phyloP scores from a whole-genome alignment of 169 alveolate genomes.

The Cystoisospora suis region DNA sequence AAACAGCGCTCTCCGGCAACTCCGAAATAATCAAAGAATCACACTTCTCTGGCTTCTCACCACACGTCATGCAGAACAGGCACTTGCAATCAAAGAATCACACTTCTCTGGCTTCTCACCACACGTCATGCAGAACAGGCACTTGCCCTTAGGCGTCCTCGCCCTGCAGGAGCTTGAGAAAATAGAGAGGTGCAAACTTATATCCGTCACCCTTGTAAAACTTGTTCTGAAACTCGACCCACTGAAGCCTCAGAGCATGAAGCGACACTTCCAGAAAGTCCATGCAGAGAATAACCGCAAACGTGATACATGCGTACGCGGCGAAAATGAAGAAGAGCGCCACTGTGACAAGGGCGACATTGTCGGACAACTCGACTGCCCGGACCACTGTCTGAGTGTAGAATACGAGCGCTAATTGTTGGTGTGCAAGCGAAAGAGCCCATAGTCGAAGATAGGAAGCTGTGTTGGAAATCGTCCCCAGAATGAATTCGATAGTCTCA shows the following conservation, averaged over 20 bases:
- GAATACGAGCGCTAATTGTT: slow-evolving; percentile 89
- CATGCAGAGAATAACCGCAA: slow-evolving; percentile 97
- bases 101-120: no score
- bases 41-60: no score
- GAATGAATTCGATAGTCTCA: slow-evolving; percentile 98
- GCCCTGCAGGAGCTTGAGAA: slow-evolving; percentile 55
- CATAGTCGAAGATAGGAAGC: slow-evolving; percentile 99
- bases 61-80: no score
- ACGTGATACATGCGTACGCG: slow-evolving; percentile 91
- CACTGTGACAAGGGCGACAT: slow-evolving; percentile 22
- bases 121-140: no score
- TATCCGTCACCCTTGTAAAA: slow-evolving; percentile 99
- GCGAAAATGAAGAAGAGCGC: slow-evolving; percentile 79
- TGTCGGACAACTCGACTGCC: slow-evolving; percentile 45
- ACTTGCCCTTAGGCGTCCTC: not conserved
- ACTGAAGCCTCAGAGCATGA: slow-evolving; percentile 98
- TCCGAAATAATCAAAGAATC: no score
- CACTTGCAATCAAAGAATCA: no score
- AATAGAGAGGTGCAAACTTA: slow-evolving; percentile 87
- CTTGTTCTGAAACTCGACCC: slow-evolving; percentile 99
- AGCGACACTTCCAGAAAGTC: slow-evolving; percentile 98
- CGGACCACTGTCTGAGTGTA: slow-evolving; percentile 63
- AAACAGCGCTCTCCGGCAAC: no score
- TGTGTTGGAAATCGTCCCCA: slow-evolving; percentile 97
- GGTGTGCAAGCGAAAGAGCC: slow-evolving; percentile 99